Evolutionary conservation across 805 yeast species (phyloP), one percentile per base, ranked within the genome.

Genomic region (Starmerella asiatica): DNA sequence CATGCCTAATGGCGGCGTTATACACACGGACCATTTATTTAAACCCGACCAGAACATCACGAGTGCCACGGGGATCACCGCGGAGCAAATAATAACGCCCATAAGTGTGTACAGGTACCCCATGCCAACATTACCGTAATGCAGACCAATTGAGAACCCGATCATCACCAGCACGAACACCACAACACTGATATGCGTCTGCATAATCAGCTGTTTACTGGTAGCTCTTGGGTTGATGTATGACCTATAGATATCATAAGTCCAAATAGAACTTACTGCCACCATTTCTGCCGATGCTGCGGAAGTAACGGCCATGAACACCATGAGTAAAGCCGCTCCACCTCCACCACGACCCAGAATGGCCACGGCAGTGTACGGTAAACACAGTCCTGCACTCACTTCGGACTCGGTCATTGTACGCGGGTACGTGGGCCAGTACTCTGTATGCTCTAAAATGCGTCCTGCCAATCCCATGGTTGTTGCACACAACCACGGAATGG

Each of bases 281-380:
- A 85, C 81, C 53, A 85, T 71, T 60, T 85, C 94, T 29, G 94
- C 88, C 24, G 93, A 80, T 71, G 82, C 74, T 20, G 95, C 94
- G 35, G 93, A 79, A 0, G 95, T 85, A 32, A 80, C 88, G 20
- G 95, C 94, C 86, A 83, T 80, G 60, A 85, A 85, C 9, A 84
- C 72, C 66, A 85, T 62, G 26, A 85, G 58, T 47, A 85, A 67
- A 8, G 85, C 70, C 27, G 86, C 86, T 35, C 74, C 86, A 4
- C 93, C 93, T 46, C 95, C 96, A 51, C 88, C 82, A 47, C 68
- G 77, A 38, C 95, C 95, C 61, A 85, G 66, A 31, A 85, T 62
- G 0, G 94, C 83, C 31, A 74, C 79, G 1, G 94, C 93, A 29
- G 94, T 79, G 46, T 72, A 73, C 7, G 83, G 83, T 5, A 61